Conservation (phyloP, 306 rosid species). For the Cucurbita argyrosperma region DNA sequence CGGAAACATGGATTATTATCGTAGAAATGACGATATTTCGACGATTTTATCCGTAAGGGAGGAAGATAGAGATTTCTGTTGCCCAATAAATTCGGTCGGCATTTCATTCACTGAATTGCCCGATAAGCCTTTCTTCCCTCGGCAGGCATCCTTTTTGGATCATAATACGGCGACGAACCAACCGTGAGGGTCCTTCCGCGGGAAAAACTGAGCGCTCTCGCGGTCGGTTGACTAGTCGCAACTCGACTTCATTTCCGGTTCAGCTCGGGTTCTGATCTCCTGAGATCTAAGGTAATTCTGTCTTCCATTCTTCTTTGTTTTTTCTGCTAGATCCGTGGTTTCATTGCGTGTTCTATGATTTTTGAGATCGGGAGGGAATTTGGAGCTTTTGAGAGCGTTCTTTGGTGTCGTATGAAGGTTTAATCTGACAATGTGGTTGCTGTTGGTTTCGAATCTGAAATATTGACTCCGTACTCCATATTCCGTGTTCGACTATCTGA, state of each 20-base stretch:
- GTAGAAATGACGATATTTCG: no score
- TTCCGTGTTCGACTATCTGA: not conserved
- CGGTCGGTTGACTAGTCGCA: not conserved
- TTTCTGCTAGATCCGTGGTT: not conserved
- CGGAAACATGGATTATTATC: no score
- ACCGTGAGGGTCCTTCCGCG: not conserved
- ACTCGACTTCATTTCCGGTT: not conserved
- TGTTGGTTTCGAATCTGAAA: not conserved
- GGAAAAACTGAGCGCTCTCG: not conserved
- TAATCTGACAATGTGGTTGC: not conserved
- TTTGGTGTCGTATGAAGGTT: not conserved
- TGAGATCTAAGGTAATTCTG: not conserved
- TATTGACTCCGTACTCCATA: not conserved
- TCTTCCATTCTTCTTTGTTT: not conserved
- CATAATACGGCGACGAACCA: conserved; percentile 2
- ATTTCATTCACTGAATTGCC: no score
- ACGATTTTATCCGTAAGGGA: no score
- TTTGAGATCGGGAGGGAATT: not conserved
- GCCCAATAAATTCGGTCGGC: no score
- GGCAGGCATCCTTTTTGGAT: not conserved
- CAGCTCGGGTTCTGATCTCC: not conserved
- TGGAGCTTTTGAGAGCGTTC: not conserved
- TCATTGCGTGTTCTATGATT: not conserved
- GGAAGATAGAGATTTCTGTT: no score
- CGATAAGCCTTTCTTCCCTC: not conserved